Evolutionary conservation across 306 rosid species (phyloP).

Genomic region (Acmispon strigosus): DNA sequence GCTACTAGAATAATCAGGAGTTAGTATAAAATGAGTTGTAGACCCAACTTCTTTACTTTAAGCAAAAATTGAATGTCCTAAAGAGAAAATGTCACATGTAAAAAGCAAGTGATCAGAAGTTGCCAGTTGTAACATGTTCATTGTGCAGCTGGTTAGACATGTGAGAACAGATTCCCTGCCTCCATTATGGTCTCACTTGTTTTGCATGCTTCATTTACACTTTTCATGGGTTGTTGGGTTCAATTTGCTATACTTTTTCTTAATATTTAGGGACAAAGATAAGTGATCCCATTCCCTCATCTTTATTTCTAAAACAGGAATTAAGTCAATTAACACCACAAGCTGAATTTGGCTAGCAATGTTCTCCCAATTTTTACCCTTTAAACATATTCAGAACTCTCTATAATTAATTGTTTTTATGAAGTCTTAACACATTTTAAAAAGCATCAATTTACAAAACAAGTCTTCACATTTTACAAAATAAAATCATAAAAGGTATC

Average conservation of each 20-base stretch:
- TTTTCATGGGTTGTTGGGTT: neutral
- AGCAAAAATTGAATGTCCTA: slow-evolving; percentile 10
- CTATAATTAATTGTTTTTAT: too few relatives aligned
- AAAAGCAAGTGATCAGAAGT: neutral
- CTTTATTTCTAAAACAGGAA: neutral
- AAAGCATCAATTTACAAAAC: too few relatives aligned
- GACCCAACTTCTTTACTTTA: slow-evolving; percentile 12
- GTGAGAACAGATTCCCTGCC: slow-evolving; percentile 12
- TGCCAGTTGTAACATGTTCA: neutral
- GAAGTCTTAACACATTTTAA: too few relatives aligned
- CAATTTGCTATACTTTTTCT: neutral
- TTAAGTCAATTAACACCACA: slow-evolving; percentile 22
- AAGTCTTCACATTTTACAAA: too few relatives aligned
- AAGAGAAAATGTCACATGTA: slow-evolving; percentile 15
- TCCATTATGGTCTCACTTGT: neutral
- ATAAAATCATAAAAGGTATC: too few relatives aligned
- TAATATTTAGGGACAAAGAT: neutral
- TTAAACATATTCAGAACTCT: too few relatives aligned
- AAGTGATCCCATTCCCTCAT: neutral
- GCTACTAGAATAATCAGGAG: neutral
- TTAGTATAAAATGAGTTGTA: too few relatives aligned
- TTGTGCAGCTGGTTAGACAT: neutral
- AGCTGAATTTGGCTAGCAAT: slow-evolving; percentile 16
- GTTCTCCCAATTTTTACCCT: neutral
- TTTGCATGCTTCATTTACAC: neutral